Evolutionary conservation across 2,329 filamentous ascomycete species (phyloP).

Genomic region (Madurella fahalii): DNA sequence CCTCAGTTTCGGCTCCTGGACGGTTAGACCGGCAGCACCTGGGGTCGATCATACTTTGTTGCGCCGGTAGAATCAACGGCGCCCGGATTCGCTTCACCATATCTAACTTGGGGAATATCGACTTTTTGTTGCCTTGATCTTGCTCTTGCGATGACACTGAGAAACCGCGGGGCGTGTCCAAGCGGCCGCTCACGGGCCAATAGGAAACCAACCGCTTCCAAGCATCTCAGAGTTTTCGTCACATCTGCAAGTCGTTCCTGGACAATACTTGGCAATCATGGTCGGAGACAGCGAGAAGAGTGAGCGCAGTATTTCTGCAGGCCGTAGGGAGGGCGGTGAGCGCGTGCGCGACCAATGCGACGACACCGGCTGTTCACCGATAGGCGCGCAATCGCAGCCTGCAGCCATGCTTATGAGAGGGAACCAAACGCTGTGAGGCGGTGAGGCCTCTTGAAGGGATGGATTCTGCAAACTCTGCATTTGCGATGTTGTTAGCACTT

Average conservation of each 20-base stretch:
- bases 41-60: constrained; percentile 16
- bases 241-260: no score
- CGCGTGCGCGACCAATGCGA: background rate
- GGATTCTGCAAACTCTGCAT: no score
- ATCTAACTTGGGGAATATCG: no score
- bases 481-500: no score
- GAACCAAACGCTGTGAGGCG: background rate
- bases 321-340: constrained; percentile 1
- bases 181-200: no score
- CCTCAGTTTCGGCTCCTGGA: constrained; percentile 12
- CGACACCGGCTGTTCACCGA: background rate
- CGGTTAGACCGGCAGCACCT: constrained; percentile 6
- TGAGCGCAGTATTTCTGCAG: background rate
- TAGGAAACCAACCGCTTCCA: no score
- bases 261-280: no score
- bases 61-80: background rate
- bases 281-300: no score
- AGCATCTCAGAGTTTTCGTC: no score
- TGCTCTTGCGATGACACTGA: no score
- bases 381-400: background rate
- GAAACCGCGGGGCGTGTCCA: no score
- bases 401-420: background rate
- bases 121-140: no score
- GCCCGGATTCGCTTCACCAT: background rate
- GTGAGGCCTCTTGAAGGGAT: background rate